phyloP scores from a whole-genome alignment of 2,329 filamentous ascomycete genomes.

The Pseudogymnoascus sp. region DNA sequence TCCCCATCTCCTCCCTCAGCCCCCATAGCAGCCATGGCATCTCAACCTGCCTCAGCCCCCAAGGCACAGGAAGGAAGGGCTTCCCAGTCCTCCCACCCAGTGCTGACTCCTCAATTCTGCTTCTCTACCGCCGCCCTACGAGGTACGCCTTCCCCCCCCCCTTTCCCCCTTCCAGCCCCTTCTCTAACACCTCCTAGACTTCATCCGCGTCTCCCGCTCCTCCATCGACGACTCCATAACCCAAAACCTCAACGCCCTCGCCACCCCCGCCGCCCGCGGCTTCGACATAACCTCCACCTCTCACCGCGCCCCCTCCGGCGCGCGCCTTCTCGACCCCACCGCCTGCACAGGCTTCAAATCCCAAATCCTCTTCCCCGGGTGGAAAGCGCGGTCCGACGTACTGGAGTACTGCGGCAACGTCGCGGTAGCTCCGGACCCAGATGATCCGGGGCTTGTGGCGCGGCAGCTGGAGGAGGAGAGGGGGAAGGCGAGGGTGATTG shows the following conservation, averaged over 20 bases:
- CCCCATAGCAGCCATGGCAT: conserved; percentile 16
- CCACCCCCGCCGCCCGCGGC: conserved; percentile 60
- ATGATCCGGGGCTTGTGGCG: conserved; percentile 69
- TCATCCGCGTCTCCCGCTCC: conserved; percentile 75
- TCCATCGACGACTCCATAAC: conserved; percentile 89
- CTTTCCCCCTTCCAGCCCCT: conserved; percentile 6
- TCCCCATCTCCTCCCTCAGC: conserved; percentile 33
- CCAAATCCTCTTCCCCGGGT: conserved; percentile 75
- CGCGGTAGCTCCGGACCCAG: conserved; percentile 76
- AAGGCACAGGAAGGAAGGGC: conserved; percentile 19
- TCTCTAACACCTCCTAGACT: conserved; percentile 50
- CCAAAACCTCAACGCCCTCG: conserved; percentile 83
- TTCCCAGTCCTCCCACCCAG: conserved; percentile 34
- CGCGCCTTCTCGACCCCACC: conserved; percentile 47
- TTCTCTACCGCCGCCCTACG: conserved; percentile 61
- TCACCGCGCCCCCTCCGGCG: conserved; percentile 45
- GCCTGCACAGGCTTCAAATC: conserved; percentile 68
- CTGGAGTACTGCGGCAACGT: conserved; percentile 84
- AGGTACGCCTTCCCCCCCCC: conserved; percentile 43
- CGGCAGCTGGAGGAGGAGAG: conserved; percentile 62
- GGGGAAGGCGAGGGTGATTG: conserved; percentile 64
- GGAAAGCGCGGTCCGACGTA: conserved; percentile 75
- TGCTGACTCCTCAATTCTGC: conserved; percentile 66
- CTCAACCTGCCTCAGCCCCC: conserved; percentile 2
- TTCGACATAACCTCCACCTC: conserved; percentile 78